These are phyloP conservation scores for Lactarius sanguifluus DNA, from an alignment of 768 basidiomycete species.

Conservation along the genomic window DNA sequence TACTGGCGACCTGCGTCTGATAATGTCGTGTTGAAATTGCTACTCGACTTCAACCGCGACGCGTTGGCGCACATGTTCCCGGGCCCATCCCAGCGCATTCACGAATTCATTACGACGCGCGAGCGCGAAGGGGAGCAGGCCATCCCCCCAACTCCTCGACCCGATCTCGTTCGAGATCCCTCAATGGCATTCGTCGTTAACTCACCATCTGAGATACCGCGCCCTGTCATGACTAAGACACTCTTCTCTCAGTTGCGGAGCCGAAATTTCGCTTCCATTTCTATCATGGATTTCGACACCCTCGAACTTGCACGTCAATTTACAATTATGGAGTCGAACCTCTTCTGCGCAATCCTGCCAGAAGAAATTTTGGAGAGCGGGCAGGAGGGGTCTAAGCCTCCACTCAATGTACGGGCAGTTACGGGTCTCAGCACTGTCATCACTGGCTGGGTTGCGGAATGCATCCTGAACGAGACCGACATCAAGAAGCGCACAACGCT, in stretches of 20 bases:
- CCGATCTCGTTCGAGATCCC: conserved; percentile 68
- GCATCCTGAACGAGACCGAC: conserved; percentile 88
- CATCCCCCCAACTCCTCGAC: conserved; percentile 54
- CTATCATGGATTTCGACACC: conserved; percentile 88
- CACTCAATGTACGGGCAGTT: conserved; percentile 77
- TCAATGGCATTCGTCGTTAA: conserved; percentile 59
- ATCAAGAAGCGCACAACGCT: conserved; percentile 75
- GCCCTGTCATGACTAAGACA: conserved; percentile 82
- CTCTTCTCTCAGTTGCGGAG: conserved; percentile 66
- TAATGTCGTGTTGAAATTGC: conserved; percentile 54
- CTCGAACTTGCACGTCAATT: conserved; percentile 91
- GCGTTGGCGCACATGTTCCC: conserved; percentile 63
- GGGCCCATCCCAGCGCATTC: conserved; percentile 67
- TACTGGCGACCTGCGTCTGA: conserved; percentile 86
- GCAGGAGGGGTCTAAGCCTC: conserved; percentile 62
- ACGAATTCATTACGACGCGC: conserved; percentile 63
- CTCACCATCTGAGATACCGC: conserved; percentile 67
- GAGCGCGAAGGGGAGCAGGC: conserved; percentile 38
- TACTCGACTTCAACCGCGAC: conserved; percentile 62
- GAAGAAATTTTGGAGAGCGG: conserved; percentile 88
- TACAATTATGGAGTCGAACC: conserved; percentile 87
- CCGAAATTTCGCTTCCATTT: conserved; percentile 59
- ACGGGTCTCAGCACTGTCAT: conserved; percentile 87
- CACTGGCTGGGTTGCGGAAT: conserved; percentile 95
- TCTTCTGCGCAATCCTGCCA: conserved; percentile 83